These are phyloP conservation scores for Cyberlindnera sargentensis DNA, from an alignment of 805 yeast species.

Conservation along the genomic window DNA sequence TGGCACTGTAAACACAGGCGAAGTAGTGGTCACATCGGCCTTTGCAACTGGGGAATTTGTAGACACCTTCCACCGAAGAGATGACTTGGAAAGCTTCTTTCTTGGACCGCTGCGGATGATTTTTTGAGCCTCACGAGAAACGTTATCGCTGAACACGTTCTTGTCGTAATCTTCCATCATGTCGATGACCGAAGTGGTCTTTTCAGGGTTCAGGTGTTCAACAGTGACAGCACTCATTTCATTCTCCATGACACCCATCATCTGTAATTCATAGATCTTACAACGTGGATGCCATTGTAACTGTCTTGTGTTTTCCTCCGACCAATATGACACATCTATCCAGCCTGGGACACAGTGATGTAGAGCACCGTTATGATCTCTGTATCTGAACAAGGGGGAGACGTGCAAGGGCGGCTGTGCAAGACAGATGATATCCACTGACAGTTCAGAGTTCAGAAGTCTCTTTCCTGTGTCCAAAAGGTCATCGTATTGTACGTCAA, in stretches of 20 bases:
- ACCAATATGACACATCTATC: slow-evolving; percentile 93
- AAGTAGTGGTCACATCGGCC: slow-evolving; percentile 13
- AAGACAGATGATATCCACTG: slow-evolving; percentile 82
- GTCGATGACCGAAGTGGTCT: slow-evolving; percentile 37
- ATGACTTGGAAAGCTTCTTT: slow-evolving; percentile 5
- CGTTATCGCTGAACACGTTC: slow-evolving; percentile 35
- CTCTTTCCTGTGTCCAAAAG: slow-evolving; percentile 69
- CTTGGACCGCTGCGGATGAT: slow-evolving; percentile 1
- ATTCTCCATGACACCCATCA: slow-evolving; percentile 97
- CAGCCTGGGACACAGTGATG: slow-evolving; percentile 87
- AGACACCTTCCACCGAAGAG: slow-evolving; percentile 20
- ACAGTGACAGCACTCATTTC: slow-evolving; percentile 68
- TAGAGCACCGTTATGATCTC: slow-evolving; percentile 41
- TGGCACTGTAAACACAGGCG: slow-evolving; percentile 14
- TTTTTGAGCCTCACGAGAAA: slow-evolving; percentile 6
- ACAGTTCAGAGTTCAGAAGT: slow-evolving; percentile 71
- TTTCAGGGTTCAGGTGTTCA: slow-evolving; percentile 40
- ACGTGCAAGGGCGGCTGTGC: slow-evolving; percentile 89
- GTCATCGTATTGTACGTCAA: slow-evolving; percentile 80
- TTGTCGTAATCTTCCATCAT: slow-evolving; percentile 67
- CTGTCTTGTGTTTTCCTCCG: slow-evolving; percentile 36
- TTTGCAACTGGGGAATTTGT: slow-evolving; percentile 18
- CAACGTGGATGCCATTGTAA: slow-evolving; percentile 89
- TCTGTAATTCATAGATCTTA: slow-evolving; percentile 89
- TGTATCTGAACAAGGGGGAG: slow-evolving; percentile 79